Evolutionary conservation across 1,139 yeast genomes (phyloP).

Genomic region (Hemisphaericaspora xylofermentans): DNA sequence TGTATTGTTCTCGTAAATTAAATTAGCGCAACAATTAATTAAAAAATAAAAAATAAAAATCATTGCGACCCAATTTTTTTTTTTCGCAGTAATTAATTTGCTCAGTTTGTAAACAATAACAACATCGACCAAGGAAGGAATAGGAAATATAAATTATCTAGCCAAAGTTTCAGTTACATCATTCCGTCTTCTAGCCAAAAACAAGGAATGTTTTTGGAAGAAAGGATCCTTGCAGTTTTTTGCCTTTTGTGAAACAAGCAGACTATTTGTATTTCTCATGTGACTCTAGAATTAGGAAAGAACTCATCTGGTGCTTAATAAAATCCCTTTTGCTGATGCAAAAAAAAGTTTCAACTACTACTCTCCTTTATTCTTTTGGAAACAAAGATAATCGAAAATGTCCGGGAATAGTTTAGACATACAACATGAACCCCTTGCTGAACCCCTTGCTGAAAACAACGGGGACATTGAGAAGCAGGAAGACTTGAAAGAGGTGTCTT

Average conservation of each 20-base stretch:
- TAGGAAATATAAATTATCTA: background rate
- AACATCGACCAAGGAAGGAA: background rate
- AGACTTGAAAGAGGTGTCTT: background rate
- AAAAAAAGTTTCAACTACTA: background rate
- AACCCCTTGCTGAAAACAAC: background rate
- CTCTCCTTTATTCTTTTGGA: background rate
- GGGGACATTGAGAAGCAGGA: slow-evolving; percentile 1
- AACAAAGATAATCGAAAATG: background rate
- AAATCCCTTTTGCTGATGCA: background rate
- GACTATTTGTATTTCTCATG: no score
- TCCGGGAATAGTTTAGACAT: background rate
- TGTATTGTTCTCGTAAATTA: background rate
- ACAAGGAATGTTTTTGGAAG: no score
- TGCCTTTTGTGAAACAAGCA: no score
- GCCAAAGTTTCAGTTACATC: no score
- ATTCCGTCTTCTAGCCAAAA: background rate
- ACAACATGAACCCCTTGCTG: background rate
- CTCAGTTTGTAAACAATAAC: background rate
- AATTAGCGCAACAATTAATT: background rate
- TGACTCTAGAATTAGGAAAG: background rate
- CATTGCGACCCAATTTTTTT: no score
- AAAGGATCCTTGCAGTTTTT: no score
- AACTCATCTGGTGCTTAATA: background rate
- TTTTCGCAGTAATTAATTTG: slow-evolving; percentile 6
- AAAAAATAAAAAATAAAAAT: slow-evolving; percentile 2